Percentiles rank a stretch among this genome's conserved stretches.
phyloP scores from a whole-genome alignment of 495 filamentous ascomycete species.

The Hypoxylon intermedium region DNA sequence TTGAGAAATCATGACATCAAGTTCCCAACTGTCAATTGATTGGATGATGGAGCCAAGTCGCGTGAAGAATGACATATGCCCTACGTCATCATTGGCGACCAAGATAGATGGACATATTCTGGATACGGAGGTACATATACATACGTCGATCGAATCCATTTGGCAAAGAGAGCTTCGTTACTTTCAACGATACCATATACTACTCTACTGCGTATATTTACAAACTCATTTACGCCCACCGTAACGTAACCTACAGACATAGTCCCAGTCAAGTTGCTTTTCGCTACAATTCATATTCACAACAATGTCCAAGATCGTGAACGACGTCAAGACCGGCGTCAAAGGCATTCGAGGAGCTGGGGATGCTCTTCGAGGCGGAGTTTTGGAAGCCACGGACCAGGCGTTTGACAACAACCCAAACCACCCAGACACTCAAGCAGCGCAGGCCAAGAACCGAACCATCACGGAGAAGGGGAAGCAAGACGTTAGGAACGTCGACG shows the following conservation, averaged over 20 bases:
- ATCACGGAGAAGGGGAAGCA: slow-evolving; percentile 32
- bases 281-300: no score
- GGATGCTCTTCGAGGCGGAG: slow-evolving; percentile 32
- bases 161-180: no score
- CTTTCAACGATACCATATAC: no score
- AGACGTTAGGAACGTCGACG: slow-evolving; percentile 29
- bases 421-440: slow-evolving; percentile 30
- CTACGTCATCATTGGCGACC: slow-evolving; percentile 6
- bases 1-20: no score
- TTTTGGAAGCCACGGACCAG: slow-evolving; percentile 30
- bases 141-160: no score
- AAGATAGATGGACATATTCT: neutral
- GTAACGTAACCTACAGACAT: neutral
- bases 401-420: slow-evolving; percentile 32
- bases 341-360: slow-evolving; percentile 41
- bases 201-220: no score
- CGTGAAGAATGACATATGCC: slow-evolving; percentile 10
- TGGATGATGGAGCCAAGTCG: no score
- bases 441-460: slow-evolving; percentile 29
- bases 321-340: slow-evolving; percentile 38
- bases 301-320: slow-evolving; percentile 37
- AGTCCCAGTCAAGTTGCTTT: neutral
- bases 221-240: no score
- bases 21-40: no score
- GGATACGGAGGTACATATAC: no score